Percentiles rank a stretch among this genome's conserved stretches.
Evolutionary conservation across 2,329 filamentous ascomycete species (phyloP).

Genomic region (Dothiorella sarmentorum): DNA sequence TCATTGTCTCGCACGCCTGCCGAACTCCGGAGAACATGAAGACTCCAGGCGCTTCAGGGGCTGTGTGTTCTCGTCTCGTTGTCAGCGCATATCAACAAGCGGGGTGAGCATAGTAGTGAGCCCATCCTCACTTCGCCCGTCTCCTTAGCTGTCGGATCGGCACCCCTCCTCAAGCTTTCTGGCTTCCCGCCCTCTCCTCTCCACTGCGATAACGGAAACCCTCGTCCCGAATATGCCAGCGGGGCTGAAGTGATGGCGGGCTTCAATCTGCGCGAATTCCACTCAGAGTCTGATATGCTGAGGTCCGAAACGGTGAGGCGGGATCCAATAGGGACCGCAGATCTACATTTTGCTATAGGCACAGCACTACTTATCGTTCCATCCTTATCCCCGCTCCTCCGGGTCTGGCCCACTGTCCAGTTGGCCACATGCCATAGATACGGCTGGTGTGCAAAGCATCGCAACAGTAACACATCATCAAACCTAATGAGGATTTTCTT

Average conservation of each 20-base stretch:
- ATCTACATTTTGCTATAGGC: not conserved
- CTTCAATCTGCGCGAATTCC: not conserved
- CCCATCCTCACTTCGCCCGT: not conserved
- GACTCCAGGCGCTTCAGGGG: not conserved
- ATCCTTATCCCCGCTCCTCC: not conserved
- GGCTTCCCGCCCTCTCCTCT: not conserved
- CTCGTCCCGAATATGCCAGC: not conserved
- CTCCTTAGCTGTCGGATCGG: not conserved
- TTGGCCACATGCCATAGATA: not conserved
- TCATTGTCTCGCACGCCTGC: not conserved
- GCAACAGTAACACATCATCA: not conserved
- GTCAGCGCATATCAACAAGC: slow-evolving; percentile 4
- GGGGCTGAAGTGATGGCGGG: too few species aligned
- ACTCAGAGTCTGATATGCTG: not conserved
- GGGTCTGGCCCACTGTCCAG: not conserved
- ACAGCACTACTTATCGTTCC: not conserved
- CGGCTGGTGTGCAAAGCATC: not conserved
- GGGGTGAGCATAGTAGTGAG: not conserved
- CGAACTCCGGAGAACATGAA: not conserved
- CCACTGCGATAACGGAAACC: not conserved
- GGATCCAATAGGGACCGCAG: not conserved
- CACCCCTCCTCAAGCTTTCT: not conserved
- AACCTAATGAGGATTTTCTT: too few species aligned
- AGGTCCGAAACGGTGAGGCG: not conserved
- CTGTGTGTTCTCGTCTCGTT: not conserved